Evolutionary conservation across 2,329 filamentous ascomycete genomes (phyloP).

Genomic region (Drechslerella dactyloides): DNA sequence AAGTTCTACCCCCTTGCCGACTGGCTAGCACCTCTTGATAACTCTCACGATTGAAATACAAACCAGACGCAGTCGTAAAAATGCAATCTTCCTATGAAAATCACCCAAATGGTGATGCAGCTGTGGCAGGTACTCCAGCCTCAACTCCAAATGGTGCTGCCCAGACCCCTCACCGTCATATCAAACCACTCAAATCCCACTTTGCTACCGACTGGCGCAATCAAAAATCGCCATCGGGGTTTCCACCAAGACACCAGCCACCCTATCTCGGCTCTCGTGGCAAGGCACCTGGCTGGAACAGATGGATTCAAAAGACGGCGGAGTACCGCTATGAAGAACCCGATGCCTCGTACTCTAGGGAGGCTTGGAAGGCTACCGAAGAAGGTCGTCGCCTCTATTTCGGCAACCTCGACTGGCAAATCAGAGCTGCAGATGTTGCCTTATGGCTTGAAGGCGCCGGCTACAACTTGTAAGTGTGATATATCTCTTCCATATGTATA

Average conservation of each 20-base stretch:
- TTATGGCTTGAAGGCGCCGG: conserved; percentile 43
- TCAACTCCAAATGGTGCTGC: neutral
- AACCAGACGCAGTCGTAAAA: neutral
- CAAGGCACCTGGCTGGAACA: conserved; percentile 16
- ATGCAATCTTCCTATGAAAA: neutral
- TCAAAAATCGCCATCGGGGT: conserved; percentile 3
- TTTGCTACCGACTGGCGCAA: conserved; percentile 12
- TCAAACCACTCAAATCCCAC: conserved; percentile 1
- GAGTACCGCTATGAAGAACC: conserved; percentile 11
- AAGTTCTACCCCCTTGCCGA: neutral
- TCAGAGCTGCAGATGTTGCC: conserved; percentile 27
- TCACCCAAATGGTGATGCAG: neutral
- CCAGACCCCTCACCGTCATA: conserved; percentile 3
- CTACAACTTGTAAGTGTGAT: conserved; percentile 14
- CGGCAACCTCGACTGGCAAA: conserved; percentile 30
- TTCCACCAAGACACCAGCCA: neutral
- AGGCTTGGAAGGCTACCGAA: conserved; percentile 15
- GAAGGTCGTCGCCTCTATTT: conserved; percentile 36
- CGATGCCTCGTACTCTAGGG: neutral
- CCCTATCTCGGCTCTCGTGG: neutral
- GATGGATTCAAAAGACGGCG: conserved; percentile 17
- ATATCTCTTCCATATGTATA: no score
- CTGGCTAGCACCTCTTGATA: neutral
- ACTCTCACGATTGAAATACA: neutral
- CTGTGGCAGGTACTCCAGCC: neutral